Evolutionary conservation across 176 grass and related monocot species (phyloP), one percentile per base, ranked within the genome.

Genomic region (Juncus inflexus): DNA sequence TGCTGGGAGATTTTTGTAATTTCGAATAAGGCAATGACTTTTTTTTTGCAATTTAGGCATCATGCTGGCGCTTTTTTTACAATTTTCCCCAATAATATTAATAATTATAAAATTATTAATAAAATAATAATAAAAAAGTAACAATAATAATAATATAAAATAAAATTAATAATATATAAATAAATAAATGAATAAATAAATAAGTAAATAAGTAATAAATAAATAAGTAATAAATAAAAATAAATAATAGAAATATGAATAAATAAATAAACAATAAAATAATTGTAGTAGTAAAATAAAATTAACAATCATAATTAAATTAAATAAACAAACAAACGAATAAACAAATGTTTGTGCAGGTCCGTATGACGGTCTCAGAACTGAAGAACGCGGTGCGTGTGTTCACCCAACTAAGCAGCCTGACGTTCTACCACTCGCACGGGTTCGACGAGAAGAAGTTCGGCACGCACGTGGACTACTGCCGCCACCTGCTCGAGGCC

Each of bases 401-500:
- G 52, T 96, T 96, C 73, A 91, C 81, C 63, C 74, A 83, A 63
- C 78, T 96, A 52, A 87, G 84, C 67, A 74, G 83, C 43, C 83
- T 77, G 68, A 83, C 91, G 28, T 83, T 79, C 2, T 81, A 90
- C 74, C 91, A 91, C 72, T 90, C 84, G 15, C 82, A 96, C 83
- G 91, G 91, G 76, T 96, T 96, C 41, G 91, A 96, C 76, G 91
- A 96, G 67, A 90, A 90, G 84, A 96, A 96, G 80, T 87, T 83
- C 57, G 87, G 90, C 60, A 96, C 91, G 3, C 91, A 96, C 76
- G 79, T 96, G 16, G 91, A 96, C 55, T 96, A 96, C 52, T 96
- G 91, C 62, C 90, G 87, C 62, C 91, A 96, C 69, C 87, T 96
- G 66, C 87, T 96, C 73, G 79, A 91, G 74, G 91, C 82, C 73